A percentile compares a stretch with the other conserved stretches of the same genome.
Evolutionary conservation across 371 early-diverging fungal species (phyloP).

Genomic region (Rhizopus microsporus): DNA sequence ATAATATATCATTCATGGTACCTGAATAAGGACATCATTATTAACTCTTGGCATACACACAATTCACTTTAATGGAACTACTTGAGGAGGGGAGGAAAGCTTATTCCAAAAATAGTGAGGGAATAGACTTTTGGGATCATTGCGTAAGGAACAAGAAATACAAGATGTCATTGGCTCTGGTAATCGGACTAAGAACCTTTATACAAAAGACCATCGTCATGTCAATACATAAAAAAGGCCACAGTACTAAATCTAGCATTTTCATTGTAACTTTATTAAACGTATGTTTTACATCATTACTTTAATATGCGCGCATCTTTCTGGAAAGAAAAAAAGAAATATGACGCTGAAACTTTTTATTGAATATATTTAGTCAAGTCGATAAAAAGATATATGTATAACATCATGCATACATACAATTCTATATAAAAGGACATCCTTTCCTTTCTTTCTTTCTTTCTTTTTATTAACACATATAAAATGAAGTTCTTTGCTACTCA

Average conservation of each 20-base stretch:
- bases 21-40: background rate
- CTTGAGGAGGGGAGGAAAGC: too few species aligned
- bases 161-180: too few species aligned
- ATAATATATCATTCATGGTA: too few species aligned
- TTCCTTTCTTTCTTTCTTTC: constrained; percentile 4
- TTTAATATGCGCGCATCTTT: too few species aligned
- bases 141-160: too few species aligned
- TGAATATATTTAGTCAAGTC: constrained; percentile 7
- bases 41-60: too few species aligned
- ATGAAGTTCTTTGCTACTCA: constrained; percentile 18
- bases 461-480: background rate
- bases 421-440: background rate
- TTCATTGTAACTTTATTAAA: background rate
- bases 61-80: too few species aligned
- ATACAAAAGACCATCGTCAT: too few species aligned
- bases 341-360: constrained; percentile 10
- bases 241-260: background rate
- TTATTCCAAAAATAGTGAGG: too few species aligned
- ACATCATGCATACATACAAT: constrained; percentile 2
- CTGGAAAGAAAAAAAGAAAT: background rate
- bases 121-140: too few species aligned
- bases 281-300: constrained; percentile 7
- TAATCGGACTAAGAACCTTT: too few species aligned
- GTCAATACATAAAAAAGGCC: too few species aligned
- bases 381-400: background rate